Percentiles rank a stretch among this genome's conserved stretches.
Conservation (phyloP, 2,329 filamentous ascomycete genomes). For the Zelopaecilomyces penicillatus region DNA sequence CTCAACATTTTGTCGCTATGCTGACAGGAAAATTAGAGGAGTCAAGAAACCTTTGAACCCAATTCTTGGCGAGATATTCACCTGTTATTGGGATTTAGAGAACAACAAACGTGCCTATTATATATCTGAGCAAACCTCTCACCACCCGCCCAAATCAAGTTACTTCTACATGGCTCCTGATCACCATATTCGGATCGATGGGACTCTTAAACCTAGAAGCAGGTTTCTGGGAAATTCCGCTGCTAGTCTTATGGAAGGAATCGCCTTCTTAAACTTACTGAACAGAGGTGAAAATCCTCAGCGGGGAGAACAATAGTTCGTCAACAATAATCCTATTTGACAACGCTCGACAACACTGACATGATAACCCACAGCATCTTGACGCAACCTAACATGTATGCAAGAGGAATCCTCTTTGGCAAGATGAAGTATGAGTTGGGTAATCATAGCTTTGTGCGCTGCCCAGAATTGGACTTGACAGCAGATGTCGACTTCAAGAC, state of each 20-base stretch:
- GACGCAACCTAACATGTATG: conserved; percentile 99
- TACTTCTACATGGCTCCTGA: conserved; percentile 98
- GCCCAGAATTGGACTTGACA: conserved; percentile 75
- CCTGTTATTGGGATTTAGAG: conserved; percentile 89
- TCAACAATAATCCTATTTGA: conserved; percentile 13
- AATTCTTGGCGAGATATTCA: conserved; percentile 89
- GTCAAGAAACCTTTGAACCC: conserved; percentile 98
- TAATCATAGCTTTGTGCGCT: conserved; percentile 87
- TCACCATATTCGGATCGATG: conserved; percentile 90
- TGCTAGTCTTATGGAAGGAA: conserved; percentile 96
- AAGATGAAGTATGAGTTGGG: conserved; percentile 99
- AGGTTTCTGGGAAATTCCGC: conserved; percentile 96
- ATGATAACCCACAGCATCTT: conserved; percentile 54
- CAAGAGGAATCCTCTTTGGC: conserved; percentile 88
- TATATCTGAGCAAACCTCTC: conserved; percentile 93
- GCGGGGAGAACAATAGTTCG: conserved; percentile 80
- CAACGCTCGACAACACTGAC: conserved; percentile 1
- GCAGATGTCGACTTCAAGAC: conserved; percentile 98
- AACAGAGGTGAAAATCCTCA: conserved; percentile 62
- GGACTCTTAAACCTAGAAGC: conserved; percentile 87
- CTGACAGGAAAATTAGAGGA: conserved; percentile 48
- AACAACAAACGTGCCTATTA: conserved; percentile 86
- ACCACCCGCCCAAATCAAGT: conserved; percentile 96
- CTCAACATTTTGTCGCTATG: conserved; percentile 3
- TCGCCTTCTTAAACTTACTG: conserved; percentile 73